These are phyloP conservation scores for Fomes fomentarius DNA, from an alignment of 1,284 basidiomycete species.

Conservation along the genomic window DNA sequence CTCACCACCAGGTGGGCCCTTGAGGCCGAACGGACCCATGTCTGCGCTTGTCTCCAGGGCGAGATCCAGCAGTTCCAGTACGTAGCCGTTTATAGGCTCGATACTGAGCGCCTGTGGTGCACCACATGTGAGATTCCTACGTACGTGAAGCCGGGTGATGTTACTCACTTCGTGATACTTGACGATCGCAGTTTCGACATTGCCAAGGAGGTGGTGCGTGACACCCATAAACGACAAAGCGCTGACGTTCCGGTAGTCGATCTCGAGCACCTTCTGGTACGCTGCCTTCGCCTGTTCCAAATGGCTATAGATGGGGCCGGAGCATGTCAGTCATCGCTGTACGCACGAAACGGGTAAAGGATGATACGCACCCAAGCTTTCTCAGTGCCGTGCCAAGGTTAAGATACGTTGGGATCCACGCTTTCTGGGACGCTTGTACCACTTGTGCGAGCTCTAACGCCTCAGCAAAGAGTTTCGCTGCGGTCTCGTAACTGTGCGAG, in stretches of 20 bases:
- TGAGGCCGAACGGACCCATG: conserved; percentile 24
- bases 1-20: conserved; percentile 32
- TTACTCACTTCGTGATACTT: conserved; percentile 83
- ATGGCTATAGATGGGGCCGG: conserved; percentile 45
- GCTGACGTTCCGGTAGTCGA: conserved; percentile 78
- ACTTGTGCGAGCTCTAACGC: conserved; percentile 78
- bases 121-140: not conserved
- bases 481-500: conserved; percentile 73
- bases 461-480: conserved; percentile 70
- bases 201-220: conserved; percentile 74
- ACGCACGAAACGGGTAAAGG: not conserved
- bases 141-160: too few species aligned
- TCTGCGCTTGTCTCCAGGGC: conserved; percentile 60
- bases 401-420: conserved; percentile 88
- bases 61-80: conserved; percentile 84
- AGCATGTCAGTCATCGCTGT: not conserved
- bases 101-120: conserved; percentile 74
- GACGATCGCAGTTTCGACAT: conserved; percentile 79
- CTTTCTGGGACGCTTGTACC: conserved; percentile 81
- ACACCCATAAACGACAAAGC: conserved; percentile 87
- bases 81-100: conserved; percentile 84
- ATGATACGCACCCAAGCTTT: conserved; percentile 65
- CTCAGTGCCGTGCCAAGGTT: conserved; percentile 90
- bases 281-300: conserved; percentile 70
- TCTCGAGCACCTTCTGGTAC: conserved; percentile 78